Conservation (phyloP, 805 yeast genomes). For the Cyberlindnera nakhonratchasimensis region DNA sequence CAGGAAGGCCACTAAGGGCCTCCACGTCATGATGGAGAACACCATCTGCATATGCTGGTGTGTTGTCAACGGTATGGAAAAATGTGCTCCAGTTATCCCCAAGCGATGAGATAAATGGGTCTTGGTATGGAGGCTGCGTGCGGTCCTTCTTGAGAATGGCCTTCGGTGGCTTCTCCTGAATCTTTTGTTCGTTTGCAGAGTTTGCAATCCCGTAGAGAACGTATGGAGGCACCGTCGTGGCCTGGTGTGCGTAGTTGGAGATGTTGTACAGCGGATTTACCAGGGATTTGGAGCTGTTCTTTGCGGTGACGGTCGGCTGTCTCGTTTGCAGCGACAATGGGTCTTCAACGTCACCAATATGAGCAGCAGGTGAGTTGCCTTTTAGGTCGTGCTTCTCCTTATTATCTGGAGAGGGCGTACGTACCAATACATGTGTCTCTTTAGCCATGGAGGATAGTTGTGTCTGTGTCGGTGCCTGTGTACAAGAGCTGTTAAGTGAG, state of each 20-base stretch:
- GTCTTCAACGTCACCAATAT: neutral
- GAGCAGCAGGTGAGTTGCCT: neutral
- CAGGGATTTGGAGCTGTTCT: neutral
- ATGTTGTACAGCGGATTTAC: conserved; percentile 21
- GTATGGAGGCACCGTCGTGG: conserved; percentile 57
- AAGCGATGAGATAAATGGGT: conserved; percentile 35
- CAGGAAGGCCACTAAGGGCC: conserved; percentile 32
- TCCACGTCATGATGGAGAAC: conserved; percentile 22
- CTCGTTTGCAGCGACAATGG: neutral
- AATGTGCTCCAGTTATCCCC: conserved; percentile 51
- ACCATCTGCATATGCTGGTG: conserved; percentile 34
- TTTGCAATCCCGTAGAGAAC: conserved; percentile 51
- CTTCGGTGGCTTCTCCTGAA: conserved; percentile 6
- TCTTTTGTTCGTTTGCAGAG: conserved; percentile 24
- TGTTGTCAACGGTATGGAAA: conserved; percentile 43
- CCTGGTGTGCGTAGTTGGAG: conserved; percentile 35
- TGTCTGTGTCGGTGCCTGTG: too few species aligned
- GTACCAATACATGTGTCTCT: too few species aligned
- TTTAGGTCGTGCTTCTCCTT: too few species aligned
- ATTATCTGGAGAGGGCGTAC: too few species aligned
- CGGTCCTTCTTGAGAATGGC: conserved; percentile 14
- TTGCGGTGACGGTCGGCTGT: neutral
- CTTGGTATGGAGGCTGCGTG: conserved; percentile 10
- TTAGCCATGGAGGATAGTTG: too few species aligned
- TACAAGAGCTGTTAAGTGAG: too few species aligned